Evolutionary conservation across 129 eudicot species (phyloP).

Genomic region (Flaveria robusta): DNA sequence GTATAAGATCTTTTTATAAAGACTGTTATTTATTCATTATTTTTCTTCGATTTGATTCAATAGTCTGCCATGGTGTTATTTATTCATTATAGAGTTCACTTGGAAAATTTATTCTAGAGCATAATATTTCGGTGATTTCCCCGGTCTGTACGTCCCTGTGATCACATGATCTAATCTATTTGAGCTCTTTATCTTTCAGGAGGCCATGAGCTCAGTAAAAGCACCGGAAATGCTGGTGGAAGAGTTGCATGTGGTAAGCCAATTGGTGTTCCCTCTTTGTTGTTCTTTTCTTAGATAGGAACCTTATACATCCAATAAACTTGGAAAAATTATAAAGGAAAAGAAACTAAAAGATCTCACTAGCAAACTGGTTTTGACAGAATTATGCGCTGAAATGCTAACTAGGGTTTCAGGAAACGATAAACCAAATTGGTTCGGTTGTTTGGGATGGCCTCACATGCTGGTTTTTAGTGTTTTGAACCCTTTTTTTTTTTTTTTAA

Average conservation of each 20-base stretch:
- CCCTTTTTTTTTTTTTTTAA: too few species aligned
- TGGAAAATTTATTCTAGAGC: too few species aligned
- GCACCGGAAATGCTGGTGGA: conserved; percentile 96
- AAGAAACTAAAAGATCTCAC: conserved; percentile 1
- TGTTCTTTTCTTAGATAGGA: not conserved
- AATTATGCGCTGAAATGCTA: not conserved
- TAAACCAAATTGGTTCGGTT: not conserved
- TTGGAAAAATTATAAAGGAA: not conserved
- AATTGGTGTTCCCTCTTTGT: not conserved
- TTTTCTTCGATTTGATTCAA: not conserved
- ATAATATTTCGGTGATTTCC: too few species aligned
- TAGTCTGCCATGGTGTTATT: not conserved
- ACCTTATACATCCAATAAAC: not conserved
- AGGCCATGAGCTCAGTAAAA: conserved; percentile 92
- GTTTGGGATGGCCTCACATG: not conserved
- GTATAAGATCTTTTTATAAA: too few species aligned
- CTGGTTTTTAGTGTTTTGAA: too few species aligned
- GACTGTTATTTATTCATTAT: not conserved
- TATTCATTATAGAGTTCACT: too few species aligned
- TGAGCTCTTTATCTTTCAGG: conserved; percentile 43
- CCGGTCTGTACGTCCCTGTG: not conserved
- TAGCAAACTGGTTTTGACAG: not conserved
- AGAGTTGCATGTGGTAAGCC: conserved; percentile 85
- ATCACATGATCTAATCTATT: not conserved
- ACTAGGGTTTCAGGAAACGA: not conserved